These are phyloP conservation scores for Drosera spatulata DNA, from an alignment of 179 eudicot species.

Conservation along the genomic window DNA sequence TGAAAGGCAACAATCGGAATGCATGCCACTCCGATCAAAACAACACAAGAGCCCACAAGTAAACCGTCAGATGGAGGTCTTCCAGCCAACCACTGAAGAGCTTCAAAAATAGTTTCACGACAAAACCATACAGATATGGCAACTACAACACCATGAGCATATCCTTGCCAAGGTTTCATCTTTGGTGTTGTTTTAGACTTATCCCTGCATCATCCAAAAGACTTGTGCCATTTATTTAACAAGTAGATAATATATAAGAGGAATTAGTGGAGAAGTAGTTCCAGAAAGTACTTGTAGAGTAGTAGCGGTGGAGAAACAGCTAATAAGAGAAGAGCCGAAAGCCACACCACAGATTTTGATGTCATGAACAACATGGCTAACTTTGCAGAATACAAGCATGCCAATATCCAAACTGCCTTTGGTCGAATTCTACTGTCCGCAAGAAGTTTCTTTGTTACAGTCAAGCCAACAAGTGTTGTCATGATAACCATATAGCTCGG, in stretches of 20 bases:
- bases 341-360: conserved; percentile 84
- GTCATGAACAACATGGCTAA: conserved; percentile 76
- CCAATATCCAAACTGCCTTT: conserved; percentile 76
- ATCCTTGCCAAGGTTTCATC: conserved; percentile 97
- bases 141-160: conserved; percentile 69
- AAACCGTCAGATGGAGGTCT: conserved; percentile 90
- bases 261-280: conserved; percentile 1
- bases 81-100: conserved; percentile 98
- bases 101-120: conserved; percentile 92
- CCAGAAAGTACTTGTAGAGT: conserved; percentile 64
- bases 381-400: conserved; percentile 81
- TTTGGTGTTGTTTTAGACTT: conserved; percentile 69
- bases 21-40: conserved; percentile 80
- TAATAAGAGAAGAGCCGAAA: conserved; percentile 73
- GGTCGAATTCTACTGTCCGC: conserved; percentile 70
- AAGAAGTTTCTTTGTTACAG: conserved; percentile 70
- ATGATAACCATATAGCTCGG: conserved; percentile 88
- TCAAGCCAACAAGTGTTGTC: conserved; percentile 83
- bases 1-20: conserved; percentile 88
- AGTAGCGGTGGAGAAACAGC: conserved; percentile 95
- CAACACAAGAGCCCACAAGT: conserved; percentile 85
- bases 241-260: conserved; percentile 1
- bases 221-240: conserved; percentile 8
- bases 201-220: conserved; percentile 47
- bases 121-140: conserved; percentile 93